Evolutionary conservation across 768 basidiomycete genomes (phyloP), one percentile per base, ranked within the genome.

Genomic region (Rhizopogon vulgaris): DNA sequence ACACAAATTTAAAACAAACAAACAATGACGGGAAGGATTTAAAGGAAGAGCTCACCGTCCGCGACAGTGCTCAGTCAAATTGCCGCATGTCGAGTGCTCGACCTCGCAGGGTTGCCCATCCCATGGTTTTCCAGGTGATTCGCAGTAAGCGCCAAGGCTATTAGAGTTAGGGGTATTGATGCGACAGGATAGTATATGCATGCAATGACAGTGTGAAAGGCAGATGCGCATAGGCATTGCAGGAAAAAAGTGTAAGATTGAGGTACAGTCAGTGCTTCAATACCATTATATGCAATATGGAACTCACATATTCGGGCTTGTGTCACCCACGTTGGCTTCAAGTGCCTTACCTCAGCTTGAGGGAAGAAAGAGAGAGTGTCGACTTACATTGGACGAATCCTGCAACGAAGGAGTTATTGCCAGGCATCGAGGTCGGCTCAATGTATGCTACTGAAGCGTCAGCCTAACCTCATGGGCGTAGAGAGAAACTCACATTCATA

Each of bases 311-410:
- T 91, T 90, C 11, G 87, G 87, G 55, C 77, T 86, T 27, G 84
- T 86, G 60, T 88, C 86, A 3, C 88, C 86, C 39, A 90, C 86
- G 55, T 88, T 88, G n/a, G 86, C 85, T 87, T 58, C 57, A 24
- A 55, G 34, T n/a, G 48, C 17, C 43, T 34, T 11, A 38, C 27
- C 17, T 52, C 18, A 48, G 50, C 46, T 58, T 48, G 30, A 48
- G 30, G 48, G 34, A 49, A 47, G 27, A 36, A 37, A 43, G 43
- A 24, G 38, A 48, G 34, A n/a, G 36, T 48, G 52, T 38, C 15
- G 34, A 63, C 77, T 56, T 66, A 85, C 86, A 77, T 71, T 90
- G 88, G 9, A 80, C 72, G 57, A 90, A 89, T 0, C 84, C 87
- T 18, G 88, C 87, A 24, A 90, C 75, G 58, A 89, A 90, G 2